phyloP scores from a whole-genome alignment of 805 yeast genomes.

The Saturnispora kantuleensis region DNA sequence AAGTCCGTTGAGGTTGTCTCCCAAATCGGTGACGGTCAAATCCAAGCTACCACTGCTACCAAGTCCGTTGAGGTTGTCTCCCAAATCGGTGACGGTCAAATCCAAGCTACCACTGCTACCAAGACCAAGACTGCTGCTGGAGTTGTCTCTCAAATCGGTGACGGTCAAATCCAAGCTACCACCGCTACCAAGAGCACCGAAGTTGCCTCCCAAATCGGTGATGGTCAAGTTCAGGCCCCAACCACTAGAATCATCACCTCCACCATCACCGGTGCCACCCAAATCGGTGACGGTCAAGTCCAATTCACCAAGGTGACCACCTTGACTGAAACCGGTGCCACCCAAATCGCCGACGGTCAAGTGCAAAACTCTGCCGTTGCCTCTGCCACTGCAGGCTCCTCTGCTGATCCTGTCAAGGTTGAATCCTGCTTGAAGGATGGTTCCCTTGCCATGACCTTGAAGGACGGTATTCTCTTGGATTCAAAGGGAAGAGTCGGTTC shows the following conservation, averaged over 20 bases:
- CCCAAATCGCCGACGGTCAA: slow-evolving; percentile 32
- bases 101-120: slow-evolving; percentile 34
- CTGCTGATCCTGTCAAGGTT: slow-evolving; percentile 13
- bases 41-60: slow-evolving; percentile 29
- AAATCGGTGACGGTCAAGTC: slow-evolving; percentile 44
- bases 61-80: slow-evolving; percentile 1
- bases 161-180: slow-evolving; percentile 33
- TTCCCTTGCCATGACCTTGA: slow-evolving; percentile 36
- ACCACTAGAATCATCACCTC: slow-evolving; percentile 28
- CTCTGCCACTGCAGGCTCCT: slow-evolving; percentile 19
- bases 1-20: slow-evolving; percentile 28
- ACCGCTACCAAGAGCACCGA: slow-evolving; percentile 23
- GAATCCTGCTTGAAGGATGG: slow-evolving; percentile 29
- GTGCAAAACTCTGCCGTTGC: slow-evolving; percentile 28
- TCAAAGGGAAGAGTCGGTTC: slow-evolving; percentile 44
- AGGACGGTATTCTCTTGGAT: slow-evolving; percentile 36
- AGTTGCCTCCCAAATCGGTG: slow-evolving; percentile 20
- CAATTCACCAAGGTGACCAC: slow-evolving; percentile 32
- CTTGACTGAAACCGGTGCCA: slow-evolving; percentile 23
- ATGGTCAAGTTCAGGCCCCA: slow-evolving; percentile 23
- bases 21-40: slow-evolving; percentile 35
- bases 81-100: slow-evolving; percentile 13
- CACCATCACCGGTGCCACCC: slow-evolving; percentile 30
- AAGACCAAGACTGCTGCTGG: slow-evolving; percentile 27
- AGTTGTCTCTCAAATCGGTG: slow-evolving; percentile 32